A percentile compares a stretch with the other conserved stretches of the same genome.
These are phyloP conservation scores for Puya raimondii DNA, from an alignment of 176 grass and related monocot genomes.

Conservation along the genomic window DNA sequence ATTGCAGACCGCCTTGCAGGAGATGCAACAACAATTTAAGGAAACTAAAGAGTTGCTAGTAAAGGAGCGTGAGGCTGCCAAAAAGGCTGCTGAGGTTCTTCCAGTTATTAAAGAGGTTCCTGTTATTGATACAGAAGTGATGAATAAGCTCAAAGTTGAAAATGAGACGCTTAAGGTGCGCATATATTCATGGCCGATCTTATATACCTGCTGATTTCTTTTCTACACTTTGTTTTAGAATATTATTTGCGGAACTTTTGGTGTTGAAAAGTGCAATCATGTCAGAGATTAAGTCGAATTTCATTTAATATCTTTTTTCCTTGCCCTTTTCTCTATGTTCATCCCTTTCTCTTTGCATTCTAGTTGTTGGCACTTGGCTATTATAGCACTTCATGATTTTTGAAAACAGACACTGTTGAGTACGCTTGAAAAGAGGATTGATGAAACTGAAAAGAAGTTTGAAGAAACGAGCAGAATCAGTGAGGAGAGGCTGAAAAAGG, in stretches of 20 bases:
- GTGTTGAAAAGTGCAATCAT: background rate
- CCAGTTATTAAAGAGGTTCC: slow-evolving; percentile 93
- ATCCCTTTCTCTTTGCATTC: background rate
- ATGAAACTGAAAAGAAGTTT: slow-evolving; percentile 84
- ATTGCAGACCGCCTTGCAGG: slow-evolving; percentile 76
- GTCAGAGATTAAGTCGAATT: background rate
- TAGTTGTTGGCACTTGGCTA: background rate
- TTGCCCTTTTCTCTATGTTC: background rate
- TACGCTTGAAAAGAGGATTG: slow-evolving; percentile 91
- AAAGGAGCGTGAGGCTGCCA: slow-evolving; percentile 64
- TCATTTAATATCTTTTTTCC: background rate
- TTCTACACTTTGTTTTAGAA: background rate
- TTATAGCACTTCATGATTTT: too few relatives aligned
- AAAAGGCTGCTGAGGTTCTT: slow-evolving; percentile 48
- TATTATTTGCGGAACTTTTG: background rate
- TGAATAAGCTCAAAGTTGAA: slow-evolving; percentile 87
- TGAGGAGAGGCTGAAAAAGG: slow-evolving; percentile 80
- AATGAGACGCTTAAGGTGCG: slow-evolving; percentile 96
- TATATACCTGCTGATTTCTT: background rate
- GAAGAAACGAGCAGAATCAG: slow-evolving; percentile 88
- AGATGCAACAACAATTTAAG: slow-evolving; percentile 67
- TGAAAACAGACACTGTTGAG: slow-evolving; percentile 56
- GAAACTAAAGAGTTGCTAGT: slow-evolving; percentile 67
- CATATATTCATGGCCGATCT: background rate
- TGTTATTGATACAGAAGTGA: slow-evolving; percentile 67